These are phyloP conservation scores for Oryza rufipogon DNA, from an alignment of 176 grass and related monocot species.

Conservation along the genomic window DNA sequence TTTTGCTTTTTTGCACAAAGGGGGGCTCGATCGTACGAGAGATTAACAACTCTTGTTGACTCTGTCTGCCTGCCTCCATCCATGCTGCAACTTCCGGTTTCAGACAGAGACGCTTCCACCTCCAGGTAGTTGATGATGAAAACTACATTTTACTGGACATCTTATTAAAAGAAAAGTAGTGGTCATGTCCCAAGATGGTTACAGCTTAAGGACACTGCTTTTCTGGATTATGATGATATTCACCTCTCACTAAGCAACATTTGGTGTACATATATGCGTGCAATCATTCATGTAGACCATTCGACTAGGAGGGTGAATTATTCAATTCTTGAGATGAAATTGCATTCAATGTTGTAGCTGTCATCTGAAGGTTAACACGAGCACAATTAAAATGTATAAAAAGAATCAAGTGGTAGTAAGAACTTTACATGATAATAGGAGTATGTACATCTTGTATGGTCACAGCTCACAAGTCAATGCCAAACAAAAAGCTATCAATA, in stretches of 20 bases:
- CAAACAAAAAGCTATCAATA: background rate
- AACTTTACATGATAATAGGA: background rate
- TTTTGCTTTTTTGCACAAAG: background rate
- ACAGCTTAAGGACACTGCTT: background rate
- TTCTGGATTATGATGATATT: background rate
- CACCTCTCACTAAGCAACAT: background rate
- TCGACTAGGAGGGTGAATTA: background rate
- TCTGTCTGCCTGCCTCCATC: background rate
- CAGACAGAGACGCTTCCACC: slow-evolving; percentile 47
- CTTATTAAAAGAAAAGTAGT: slow-evolving; percentile 8
- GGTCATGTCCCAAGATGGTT: slow-evolving; percentile 6
- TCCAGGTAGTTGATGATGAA: slow-evolving; percentile 41
- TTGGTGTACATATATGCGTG: background rate
- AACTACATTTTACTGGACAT: slow-evolving; percentile 32
- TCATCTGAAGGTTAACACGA: background rate
- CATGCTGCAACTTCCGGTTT: slow-evolving; percentile 37
- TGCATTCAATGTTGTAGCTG: background rate
- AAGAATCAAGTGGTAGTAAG: background rate
- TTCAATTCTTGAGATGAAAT: background rate
- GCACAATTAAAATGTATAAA: background rate
- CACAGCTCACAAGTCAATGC: background rate
- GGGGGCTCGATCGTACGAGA: background rate
- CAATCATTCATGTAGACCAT: background rate
- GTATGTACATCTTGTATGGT: background rate
- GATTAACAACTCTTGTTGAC: slow-evolving; percentile 36